Evolutionary conservation across 73 alveolate genomes (phyloP), one percentile per base, ranked within the genome.

Genomic region (Paramecium sonneborni): DNA sequence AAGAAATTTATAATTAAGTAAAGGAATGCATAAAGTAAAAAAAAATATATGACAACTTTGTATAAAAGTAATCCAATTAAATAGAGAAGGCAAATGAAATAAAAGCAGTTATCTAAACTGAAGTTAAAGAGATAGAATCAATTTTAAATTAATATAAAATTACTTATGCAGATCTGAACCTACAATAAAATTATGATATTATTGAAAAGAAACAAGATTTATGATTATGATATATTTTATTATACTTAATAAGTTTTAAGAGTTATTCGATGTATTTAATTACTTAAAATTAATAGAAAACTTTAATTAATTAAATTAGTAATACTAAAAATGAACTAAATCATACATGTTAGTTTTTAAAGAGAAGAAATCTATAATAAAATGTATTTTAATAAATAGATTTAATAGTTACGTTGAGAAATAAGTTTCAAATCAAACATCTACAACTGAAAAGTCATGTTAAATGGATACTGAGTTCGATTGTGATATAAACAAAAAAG

Each of bases 401-500:
- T 6, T 62, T 7, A 32, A 26, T 11, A 62, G 84, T 62, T 62
- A 30, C 26, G 12, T 62, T 32, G 39, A 26, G 10, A 62, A 32
- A 62, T 12, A 32, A 28, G 84, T 62, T 26, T 62, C 84, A 11
- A 62, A 10, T 62, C 12, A 30, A 62, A 62, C 84, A 7, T 62
- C 43, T 0, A 23, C 84, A 30, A 62, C 84, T 32, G 84, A 62
- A 28, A 62, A 62, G 44, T 52, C 68, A 52, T 52, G 68, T 52
- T 62, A 62, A 62, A 62, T 62, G 84, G 84, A 62, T 62, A 62
- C 84, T 30, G 84, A 62, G 44, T 52, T 52, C 68, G 39, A 30
- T 32, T 26, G 44, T 62, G 84, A 32, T 14, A 32, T 32, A 15
- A 21, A 12, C 20, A 62, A 62, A 62, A 62, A 62, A 32, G 84